These are phyloP conservation scores for Albifimbria verrucaria DNA, from an alignment of 2,329 filamentous ascomycete species.

Conservation along the genomic window DNA sequence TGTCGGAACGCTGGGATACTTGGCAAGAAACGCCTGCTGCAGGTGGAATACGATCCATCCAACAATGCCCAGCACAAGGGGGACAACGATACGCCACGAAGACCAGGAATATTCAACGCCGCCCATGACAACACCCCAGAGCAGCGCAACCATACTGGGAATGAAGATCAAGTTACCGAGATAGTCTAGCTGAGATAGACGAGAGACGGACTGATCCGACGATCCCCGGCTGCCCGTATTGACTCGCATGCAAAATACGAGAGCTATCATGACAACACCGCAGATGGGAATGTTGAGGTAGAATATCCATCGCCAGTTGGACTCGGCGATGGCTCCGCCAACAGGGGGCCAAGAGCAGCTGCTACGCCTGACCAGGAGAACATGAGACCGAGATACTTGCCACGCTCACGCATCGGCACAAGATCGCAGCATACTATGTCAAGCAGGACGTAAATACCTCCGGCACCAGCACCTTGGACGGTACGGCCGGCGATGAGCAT, in stretches of 20 bases:
- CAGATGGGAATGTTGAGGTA: conserved; percentile 36
- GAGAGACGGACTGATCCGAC: conserved; percentile 19
- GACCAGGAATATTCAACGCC: conserved; percentile 37
- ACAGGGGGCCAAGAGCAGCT: conserved; percentile 25
- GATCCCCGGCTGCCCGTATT: conserved; percentile 18
- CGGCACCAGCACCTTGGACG: conserved; percentile 44
- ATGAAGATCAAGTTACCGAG: conserved; percentile 38
- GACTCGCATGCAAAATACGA: not conserved
- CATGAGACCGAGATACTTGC: conserved; percentile 32
- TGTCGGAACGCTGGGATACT: conserved; percentile 26
- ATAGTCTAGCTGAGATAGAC: conserved; percentile 25
- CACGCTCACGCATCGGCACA: conserved; percentile 42
- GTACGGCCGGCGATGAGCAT: conserved; percentile 45
- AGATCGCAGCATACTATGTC: conserved; percentile 36
- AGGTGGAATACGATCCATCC: conserved; percentile 18
- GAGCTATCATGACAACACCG: conserved; percentile 18
- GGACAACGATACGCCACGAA: conserved; percentile 29
- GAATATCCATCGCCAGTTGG: conserved; percentile 39
- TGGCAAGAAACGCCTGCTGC: not conserved
- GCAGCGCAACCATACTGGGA: conserved; percentile 28
- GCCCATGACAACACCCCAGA: conserved; percentile 37
- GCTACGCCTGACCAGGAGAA: conserved; percentile 26
- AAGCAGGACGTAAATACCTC: conserved; percentile 29
- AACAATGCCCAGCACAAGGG: conserved; percentile 35
- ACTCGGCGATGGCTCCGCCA: conserved; percentile 14